These are phyloP conservation scores for Ganoderma meredithae DNA, from an alignment of 1,284 basidiomycete species.

Conservation along the genomic window DNA sequence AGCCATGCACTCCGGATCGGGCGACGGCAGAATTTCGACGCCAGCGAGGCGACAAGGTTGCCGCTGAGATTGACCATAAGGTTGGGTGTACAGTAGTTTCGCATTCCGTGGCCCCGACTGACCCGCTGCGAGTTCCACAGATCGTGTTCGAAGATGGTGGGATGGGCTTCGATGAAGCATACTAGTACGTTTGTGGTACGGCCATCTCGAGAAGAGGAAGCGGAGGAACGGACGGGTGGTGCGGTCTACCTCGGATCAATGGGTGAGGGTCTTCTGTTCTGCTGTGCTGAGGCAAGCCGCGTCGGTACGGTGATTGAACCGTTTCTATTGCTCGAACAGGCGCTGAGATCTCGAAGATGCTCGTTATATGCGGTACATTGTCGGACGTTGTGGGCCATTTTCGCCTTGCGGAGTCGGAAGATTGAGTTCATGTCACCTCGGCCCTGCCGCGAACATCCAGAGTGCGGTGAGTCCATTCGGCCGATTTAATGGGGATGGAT, in stretches of 20 bases:
- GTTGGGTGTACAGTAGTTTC: not conserved
- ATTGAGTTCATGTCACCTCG: slow-evolving; percentile 52
- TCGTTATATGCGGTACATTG: slow-evolving; percentile 42
- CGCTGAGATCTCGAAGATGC: slow-evolving; percentile 46
- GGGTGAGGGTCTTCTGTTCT: slow-evolving; percentile 47
- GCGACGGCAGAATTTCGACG: slow-evolving; percentile 67
- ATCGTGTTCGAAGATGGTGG: not conserved
- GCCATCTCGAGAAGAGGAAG: slow-evolving; percentile 57
- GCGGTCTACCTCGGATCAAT: slow-evolving; percentile 63
- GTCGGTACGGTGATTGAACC: not conserved
- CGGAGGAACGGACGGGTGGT: slow-evolving; percentile 51
- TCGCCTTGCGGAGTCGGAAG: slow-evolving; percentile 28
- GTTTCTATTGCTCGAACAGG: slow-evolving; percentile 47
- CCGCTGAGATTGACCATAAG: not conserved
- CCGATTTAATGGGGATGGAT: not conserved
- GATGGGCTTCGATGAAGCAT: not conserved
- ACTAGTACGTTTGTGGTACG: slow-evolving; percentile 43
- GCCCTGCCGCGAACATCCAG: slow-evolving; percentile 60
- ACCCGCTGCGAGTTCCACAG: not conserved
- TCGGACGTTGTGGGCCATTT: slow-evolving; percentile 43
- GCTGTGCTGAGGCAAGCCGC: not conserved
- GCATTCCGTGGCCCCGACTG: not conserved
- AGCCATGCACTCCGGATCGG: slow-evolving; percentile 61
- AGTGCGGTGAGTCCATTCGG: slow-evolving; percentile 49
- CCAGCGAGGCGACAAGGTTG: slow-evolving; percentile 31